Evolutionary conservation across 176 grass and related monocot species (phyloP), one percentile per base, ranked within the genome.

Genomic region (Tillandsia fasciculata): DNA sequence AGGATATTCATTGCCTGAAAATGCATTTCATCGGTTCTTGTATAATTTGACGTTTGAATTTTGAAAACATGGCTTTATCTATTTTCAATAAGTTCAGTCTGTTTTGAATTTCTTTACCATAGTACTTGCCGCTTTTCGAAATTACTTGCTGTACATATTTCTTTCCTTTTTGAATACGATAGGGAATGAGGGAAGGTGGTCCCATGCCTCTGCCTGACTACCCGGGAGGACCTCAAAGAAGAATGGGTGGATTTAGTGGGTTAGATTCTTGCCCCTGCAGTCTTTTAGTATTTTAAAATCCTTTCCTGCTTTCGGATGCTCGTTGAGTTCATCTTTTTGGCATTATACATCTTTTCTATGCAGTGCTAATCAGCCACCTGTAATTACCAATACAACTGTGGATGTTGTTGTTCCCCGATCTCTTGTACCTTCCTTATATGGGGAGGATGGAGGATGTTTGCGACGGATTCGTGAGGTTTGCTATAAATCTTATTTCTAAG

Each of bases 371-470:
- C 89, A 90, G 72, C 70, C 87, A 79, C 67, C 82, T 29, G 52
- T 87, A 65, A 47, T 90, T 51, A 79, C 82, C 68, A 80, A 74
- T 71, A 74, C 88, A 78, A 86, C 86, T 73, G 81, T 84, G 56
- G 90, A 93, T 88, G 70, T 93, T 70, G 70, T 89, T 64, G 87
- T 99, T 82, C 94, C 90, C 69, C 84, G 78, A 80, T 72, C 75
- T 82, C 3, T 83, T 63, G 70, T 90, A 69, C 87, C 78, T 69
- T 75, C 85, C 72, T 79, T 99, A 50, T 87, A 86, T 64, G 88
- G 92, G 51, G 86, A 89, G 27, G 87, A 88, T 88, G 90, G 94
- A 78, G 94, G 94, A 23, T 99, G 90, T 72, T 76, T 99, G 72
- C 87, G 88, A 64, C 64, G 22, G 64, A 99, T 99, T 58, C 75